Base-by-base conservation (phyloP, 2,329 filamentous ascomycete genomes). In the Rhinocladiella similis region DNA sequence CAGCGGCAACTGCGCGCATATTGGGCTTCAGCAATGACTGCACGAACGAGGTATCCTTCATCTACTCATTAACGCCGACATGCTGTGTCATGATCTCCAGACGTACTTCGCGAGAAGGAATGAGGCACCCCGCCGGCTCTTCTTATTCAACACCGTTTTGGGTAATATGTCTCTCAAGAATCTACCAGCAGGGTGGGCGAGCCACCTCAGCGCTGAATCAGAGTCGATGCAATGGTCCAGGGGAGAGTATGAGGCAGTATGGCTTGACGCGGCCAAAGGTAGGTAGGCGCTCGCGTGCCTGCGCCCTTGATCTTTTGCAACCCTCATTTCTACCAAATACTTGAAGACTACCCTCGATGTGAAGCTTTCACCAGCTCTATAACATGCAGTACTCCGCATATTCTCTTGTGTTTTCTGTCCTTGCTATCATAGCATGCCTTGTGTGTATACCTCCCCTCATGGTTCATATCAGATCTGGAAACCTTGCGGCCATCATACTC, bases 381-480 rank as follows among this genome's bases (percentile, higher is more conserved):
- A 46, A 22, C 13, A 59, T 60, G 57, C 20, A 27, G 16, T 49
- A 38, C 48, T 22, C 35, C 16, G n/a, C 43, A 29, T 38, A 41
- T 19, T 51, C 53, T 13, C 25, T 61, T 19, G n/a, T 58, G 3
- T 29, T 60, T 27, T 36, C 53, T 20, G 22, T 53, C 29, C 46
- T 60, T n/a, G 42, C 61, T 47, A 19, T 61, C 5, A 27, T 58
- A 13, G 50, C 53, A 3, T 59, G 54, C 27, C 35, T 65, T 20
- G 29, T 56, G 20, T 59, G 54, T 16, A 35, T 64, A 35, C 76
- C 83, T 5, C 83, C 86, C 2, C 69, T 88, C 52, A 67, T 80
- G 53, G 82, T 85, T 75, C 86, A 89, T 67, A 73, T 78, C 57
- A 77, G 77, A 50, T 83, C 85, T 61, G 76, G 77, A 55, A 89